These are phyloP conservation scores for Polysphondylium violaceum DNA, from an alignment of 78 protist genomes.

Conservation along the genomic window DNA sequence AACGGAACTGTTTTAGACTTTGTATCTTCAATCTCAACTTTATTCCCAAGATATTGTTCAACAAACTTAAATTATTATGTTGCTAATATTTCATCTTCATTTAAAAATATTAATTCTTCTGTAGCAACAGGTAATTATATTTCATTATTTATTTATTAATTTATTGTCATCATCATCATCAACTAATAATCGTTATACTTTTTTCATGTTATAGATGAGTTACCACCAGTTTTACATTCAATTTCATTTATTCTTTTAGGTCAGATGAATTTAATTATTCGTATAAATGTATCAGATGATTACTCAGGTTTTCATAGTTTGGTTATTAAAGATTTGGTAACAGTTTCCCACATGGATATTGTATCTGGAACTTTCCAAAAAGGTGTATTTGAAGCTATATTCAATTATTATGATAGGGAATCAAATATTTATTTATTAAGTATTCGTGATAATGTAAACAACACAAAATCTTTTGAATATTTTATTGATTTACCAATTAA, in stretches of 20 bases:
- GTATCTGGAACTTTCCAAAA: background rate
- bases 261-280: conserved; percentile 13
- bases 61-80: too few species aligned
- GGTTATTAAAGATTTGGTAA: background rate
- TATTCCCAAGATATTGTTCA: too few species aligned
- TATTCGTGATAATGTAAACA: background rate
- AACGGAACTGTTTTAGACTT: too few species aligned
- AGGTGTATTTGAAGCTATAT: conserved; percentile 4
- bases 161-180: too few species aligned
- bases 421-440: background rate
- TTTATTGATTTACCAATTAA: too few species aligned
- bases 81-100: too few species aligned
- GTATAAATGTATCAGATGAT: background rate
- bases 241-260: background rate
- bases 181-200: too few species aligned
- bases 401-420: background rate
- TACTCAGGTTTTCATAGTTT: conserved; percentile 7
- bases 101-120: too few species aligned
- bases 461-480: background rate
- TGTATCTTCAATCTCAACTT: too few species aligned
- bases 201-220: too few species aligned
- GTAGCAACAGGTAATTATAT: too few species aligned
- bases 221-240: background rate
- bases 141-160: too few species aligned
- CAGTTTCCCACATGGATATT: background rate